These are phyloP conservation scores for Aspergillus quadricinctus DNA, from an alignment of 2,329 filamentous ascomycete species.

Conservation along the genomic window DNA sequence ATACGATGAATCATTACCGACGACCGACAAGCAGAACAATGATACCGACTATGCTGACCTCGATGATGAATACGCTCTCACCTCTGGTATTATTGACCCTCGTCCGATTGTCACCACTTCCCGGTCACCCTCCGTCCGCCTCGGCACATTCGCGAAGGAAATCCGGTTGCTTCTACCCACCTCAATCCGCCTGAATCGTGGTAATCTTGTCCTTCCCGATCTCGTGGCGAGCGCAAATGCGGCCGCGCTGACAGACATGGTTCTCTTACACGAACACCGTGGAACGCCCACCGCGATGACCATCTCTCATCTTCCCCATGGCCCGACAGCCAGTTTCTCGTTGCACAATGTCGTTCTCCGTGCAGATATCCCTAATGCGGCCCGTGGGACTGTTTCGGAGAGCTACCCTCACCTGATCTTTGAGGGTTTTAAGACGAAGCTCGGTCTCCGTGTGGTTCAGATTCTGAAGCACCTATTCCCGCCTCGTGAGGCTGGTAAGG, in stretches of 20 bases:
- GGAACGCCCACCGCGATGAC: slow-evolving; percentile 88
- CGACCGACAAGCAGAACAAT: slow-evolving; percentile 58
- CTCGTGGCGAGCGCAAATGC: slow-evolving; percentile 77
- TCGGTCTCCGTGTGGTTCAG: slow-evolving; percentile 80
- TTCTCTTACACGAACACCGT: slow-evolving; percentile 87
- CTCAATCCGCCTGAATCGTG: slow-evolving; percentile 81
- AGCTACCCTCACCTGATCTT: slow-evolving; percentile 94
- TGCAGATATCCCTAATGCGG: slow-evolving; percentile 84
- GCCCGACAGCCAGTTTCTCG: slow-evolving; percentile 81
- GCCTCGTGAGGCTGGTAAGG: slow-evolving; percentile 76
- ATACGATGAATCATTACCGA: slow-evolving; percentile 80
- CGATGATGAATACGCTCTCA: slow-evolving; percentile 84
- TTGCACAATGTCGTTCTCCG: slow-evolving; percentile 90
- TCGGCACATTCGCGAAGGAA: slow-evolving; percentile 91
- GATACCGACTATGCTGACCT: slow-evolving; percentile 80
- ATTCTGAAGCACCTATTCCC: slow-evolving; percentile 93
- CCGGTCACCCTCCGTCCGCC: slow-evolving; percentile 75
- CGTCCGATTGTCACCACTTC: slow-evolving; percentile 87
- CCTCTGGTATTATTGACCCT: slow-evolving; percentile 88
- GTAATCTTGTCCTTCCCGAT: slow-evolving; percentile 82
- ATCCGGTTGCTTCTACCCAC: slow-evolving; percentile 80
- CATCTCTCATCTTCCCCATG: slow-evolving; percentile 81
- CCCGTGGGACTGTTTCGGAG: slow-evolving; percentile 84
- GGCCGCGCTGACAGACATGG: slow-evolving; percentile 75
- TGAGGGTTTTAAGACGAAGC: slow-evolving; percentile 78